A percentile compares a stretch with the other conserved stretches of the same genome.
Evolutionary conservation across 2,329 filamentous ascomycete species (phyloP).

Genomic region (Ceratocystis colombiana): DNA sequence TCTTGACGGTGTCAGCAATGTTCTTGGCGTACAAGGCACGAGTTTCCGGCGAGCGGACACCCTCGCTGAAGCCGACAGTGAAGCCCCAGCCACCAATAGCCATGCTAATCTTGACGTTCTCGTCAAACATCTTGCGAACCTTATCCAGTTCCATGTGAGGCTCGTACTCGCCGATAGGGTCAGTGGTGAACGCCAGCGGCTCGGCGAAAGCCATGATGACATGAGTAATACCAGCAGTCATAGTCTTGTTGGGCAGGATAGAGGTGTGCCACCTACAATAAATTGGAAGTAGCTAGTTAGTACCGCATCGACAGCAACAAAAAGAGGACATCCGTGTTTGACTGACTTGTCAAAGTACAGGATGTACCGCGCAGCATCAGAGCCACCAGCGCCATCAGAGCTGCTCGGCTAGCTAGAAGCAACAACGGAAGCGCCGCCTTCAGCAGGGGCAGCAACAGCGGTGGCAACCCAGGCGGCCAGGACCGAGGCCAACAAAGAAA

Average conservation of each 20-base stretch:
- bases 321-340: not conserved
- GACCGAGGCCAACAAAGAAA: not conserved
- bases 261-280: not conserved
- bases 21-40: conserved; percentile 53
- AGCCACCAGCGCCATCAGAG: not conserved
- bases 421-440: not conserved
- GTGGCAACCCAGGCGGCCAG: not conserved
- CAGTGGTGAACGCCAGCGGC: conserved; percentile 41
- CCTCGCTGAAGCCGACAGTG: conserved; percentile 50
- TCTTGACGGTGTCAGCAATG: conserved; percentile 51
- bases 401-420: not conserved
- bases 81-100: conserved; percentile 70
- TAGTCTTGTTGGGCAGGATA: not conserved
- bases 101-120: conserved; percentile 53
- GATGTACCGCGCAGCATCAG: not conserved
- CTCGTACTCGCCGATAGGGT: conserved; percentile 36
- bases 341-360: conserved; percentile 3
- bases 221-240: conserved; percentile 38
- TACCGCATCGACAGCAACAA: not conserved
- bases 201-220: conserved; percentile 51
- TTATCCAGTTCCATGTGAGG: conserved; percentile 43
- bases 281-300: not conserved
- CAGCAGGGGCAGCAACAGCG: not conserved
- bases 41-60: conserved; percentile 41
- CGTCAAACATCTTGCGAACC: conserved; percentile 36